These are phyloP conservation scores for Solanum sejunctum DNA, from an alignment of 257 asterid species.

Conservation along the genomic window DNA sequence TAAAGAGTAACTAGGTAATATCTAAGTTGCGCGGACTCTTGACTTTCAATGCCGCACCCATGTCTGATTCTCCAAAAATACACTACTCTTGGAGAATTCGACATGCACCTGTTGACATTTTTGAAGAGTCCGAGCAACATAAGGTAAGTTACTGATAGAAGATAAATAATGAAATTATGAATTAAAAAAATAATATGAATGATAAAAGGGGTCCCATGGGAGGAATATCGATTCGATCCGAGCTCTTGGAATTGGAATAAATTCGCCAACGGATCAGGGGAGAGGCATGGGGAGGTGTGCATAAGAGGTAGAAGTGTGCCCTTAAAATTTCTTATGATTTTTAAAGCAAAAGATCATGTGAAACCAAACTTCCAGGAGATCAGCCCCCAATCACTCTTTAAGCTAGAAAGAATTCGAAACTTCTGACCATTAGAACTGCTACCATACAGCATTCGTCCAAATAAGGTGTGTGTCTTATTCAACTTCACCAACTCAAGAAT, in stretches of 20 bases:
- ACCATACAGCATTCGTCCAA: background rate
- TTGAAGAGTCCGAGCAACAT: too few relatives aligned
- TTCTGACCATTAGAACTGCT: background rate
- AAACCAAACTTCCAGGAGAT: background rate
- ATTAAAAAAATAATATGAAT: background rate
- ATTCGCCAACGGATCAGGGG: too few relatives aligned
- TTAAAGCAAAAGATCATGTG: background rate
- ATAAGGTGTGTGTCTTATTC: background rate
- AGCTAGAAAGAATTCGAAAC: background rate
- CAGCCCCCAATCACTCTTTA: background rate
- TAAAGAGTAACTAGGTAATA: background rate
- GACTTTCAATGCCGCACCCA: too few relatives aligned
- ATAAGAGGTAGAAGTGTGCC: background rate
- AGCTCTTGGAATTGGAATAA: too few relatives aligned
- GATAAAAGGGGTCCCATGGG: background rate
- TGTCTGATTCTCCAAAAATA: too few relatives aligned
- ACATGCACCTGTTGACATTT: too few relatives aligned
- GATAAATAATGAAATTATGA: background rate
- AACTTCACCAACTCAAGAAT: background rate
- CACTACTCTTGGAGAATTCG: too few relatives aligned
- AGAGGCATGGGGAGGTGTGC: background rate
- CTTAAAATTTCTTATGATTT: background rate
- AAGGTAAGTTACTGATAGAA: background rate
- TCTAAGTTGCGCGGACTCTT: too few relatives aligned
- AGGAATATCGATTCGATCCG: too few relatives aligned